Evolutionary conservation across 805 yeast genomes (phyloP), one percentile per base, ranked within the genome.

Genomic region (Metschnikowia hibisci): DNA sequence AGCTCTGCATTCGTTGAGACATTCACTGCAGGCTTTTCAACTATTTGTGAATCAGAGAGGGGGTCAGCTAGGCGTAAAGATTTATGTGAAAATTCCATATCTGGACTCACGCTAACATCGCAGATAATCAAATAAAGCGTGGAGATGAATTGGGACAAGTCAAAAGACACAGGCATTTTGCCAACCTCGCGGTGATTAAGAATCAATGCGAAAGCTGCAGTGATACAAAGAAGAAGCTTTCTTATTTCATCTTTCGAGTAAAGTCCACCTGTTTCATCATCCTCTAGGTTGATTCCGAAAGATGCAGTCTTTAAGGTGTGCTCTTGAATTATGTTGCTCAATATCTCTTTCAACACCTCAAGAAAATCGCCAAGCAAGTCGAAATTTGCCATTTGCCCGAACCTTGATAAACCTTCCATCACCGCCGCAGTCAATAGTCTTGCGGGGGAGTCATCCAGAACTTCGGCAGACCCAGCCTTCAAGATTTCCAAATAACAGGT

Each of bases 331-430:
- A 69, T 72, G 43, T 77, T 86, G 10, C 57, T 55, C 61, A 88
- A 78, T 18, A 90, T 77, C 62, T 93, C 98, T 52, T 90, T 75
- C 62, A 93, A 73, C 6, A 90, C 96, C 59, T 84, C 95, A 40
- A 93, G 71, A 64, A 93, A 81, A 61, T 93, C 99, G 20, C 98
- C 98, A 53, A 93, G 75, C 34, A 93, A 71, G 52, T 93, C 98
- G 44, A 91, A 80, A 59, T 93, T 93, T 18, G 95, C 89, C 81
- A 90, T 82, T 56, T 84, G 93, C 2, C 98, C 96, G 59, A 83
- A 89, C 57, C 80, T 80, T 1, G 97, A 86, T 44, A 93, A 67
- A 3, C 98, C 98, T 66, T 93, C 98, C 42, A 93, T 70, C 0
- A 91, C 95, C 0, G 91, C 75, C 6, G 95, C 96, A 72, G 88